Evolutionary conservation across 2,329 filamentous ascomycete genomes (phyloP).

Genomic region (Coniochaeta ligniaria): DNA sequence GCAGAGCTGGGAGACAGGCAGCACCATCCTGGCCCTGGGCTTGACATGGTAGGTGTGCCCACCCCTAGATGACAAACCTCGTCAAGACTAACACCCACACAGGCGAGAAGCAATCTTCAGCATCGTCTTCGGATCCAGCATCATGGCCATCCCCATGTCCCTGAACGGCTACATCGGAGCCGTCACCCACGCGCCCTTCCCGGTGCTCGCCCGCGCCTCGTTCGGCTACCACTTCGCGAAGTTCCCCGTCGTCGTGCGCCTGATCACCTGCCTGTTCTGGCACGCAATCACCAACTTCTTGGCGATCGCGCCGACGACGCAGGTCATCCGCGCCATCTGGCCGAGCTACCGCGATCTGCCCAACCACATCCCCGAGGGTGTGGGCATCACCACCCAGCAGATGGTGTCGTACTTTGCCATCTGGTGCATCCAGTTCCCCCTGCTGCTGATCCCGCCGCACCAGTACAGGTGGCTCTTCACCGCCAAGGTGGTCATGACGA

Average conservation of each 20-base stretch:
- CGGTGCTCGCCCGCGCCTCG: constrained; percentile 12
- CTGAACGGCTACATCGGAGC: constrained; percentile 7
- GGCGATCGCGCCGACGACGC: constrained; percentile 6
- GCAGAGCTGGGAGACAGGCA: constrained; percentile 15
- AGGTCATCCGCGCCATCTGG: constrained; percentile 28
- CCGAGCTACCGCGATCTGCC: constrained; percentile 36
- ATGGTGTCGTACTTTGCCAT: constrained; percentile 44
- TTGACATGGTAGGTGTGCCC: constrained; percentile 11
- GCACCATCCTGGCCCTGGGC: constrained; percentile 15
- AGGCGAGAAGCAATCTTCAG: constrained; percentile 6
- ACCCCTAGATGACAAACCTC: neutral
- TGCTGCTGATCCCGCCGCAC: constrained; percentile 42
- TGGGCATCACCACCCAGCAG: constrained; percentile 42
- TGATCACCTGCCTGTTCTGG: constrained; percentile 20
- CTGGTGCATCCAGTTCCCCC: constrained; percentile 39
- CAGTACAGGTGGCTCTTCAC: constrained; percentile 39
- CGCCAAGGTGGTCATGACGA: constrained; percentile 25
- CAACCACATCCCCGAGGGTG: constrained; percentile 34
- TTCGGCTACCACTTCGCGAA: constrained; percentile 18
- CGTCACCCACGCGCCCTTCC: constrained; percentile 7
- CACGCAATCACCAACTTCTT: constrained; percentile 12
- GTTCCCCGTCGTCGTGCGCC: constrained; percentile 13
- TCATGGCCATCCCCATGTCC: constrained; percentile 9
- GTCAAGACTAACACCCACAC: neutral
- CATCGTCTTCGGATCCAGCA: constrained; percentile 7